Evolutionary conservation across 2,329 filamentous ascomycete genomes (phyloP).

Genomic region (Raffaelea albimanens): DNA sequence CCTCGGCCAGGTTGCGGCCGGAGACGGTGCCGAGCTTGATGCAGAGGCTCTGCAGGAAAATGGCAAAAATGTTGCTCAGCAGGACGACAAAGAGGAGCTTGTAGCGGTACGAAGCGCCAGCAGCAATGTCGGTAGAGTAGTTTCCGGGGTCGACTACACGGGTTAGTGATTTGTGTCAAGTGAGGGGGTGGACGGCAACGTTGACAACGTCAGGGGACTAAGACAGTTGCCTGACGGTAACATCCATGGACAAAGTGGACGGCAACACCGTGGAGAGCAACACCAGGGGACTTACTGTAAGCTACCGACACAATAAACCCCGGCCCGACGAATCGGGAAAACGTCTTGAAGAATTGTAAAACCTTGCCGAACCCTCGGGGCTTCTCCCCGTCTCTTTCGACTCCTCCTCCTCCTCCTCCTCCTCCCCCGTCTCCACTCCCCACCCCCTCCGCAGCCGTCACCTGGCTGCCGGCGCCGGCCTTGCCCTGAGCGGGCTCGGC

Average conservation of each 20-base stretch:
- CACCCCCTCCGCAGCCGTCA: neutral
- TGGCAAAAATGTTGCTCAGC: slow-evolving; percentile 61
- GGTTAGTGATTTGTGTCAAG: too few relatives aligned
- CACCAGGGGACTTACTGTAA: slow-evolving; percentile 41
- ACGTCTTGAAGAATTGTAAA: slow-evolving; percentile 38
- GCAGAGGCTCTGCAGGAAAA: slow-evolving; percentile 58
- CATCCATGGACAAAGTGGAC: too few relatives aligned
- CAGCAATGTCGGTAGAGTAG: slow-evolving; percentile 58
- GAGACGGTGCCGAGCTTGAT: slow-evolving; percentile 63
- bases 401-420: neutral
- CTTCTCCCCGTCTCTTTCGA: too few relatives aligned
- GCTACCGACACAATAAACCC: slow-evolving; percentile 56
- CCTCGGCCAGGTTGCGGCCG: slow-evolving; percentile 56
- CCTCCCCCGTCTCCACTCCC: neutral
- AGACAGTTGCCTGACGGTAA: too few relatives aligned
- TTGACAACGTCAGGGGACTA: too few relatives aligned
- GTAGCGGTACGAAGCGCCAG: slow-evolving; percentile 57
- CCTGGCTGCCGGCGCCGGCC: neutral
- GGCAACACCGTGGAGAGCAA: too few relatives aligned
- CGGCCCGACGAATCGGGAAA: slow-evolving; percentile 44
- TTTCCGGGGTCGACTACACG: slow-evolving; percentile 49
- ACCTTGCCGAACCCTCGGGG: slow-evolving; percentile 15
- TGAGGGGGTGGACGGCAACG: too few relatives aligned
- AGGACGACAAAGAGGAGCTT: slow-evolving; percentile 59
- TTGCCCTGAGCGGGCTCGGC: too few relatives aligned